Evolutionary conservation across 208 protist genomes (phyloP).

Genomic region (Acanthamoeba polyphaga): DNA sequence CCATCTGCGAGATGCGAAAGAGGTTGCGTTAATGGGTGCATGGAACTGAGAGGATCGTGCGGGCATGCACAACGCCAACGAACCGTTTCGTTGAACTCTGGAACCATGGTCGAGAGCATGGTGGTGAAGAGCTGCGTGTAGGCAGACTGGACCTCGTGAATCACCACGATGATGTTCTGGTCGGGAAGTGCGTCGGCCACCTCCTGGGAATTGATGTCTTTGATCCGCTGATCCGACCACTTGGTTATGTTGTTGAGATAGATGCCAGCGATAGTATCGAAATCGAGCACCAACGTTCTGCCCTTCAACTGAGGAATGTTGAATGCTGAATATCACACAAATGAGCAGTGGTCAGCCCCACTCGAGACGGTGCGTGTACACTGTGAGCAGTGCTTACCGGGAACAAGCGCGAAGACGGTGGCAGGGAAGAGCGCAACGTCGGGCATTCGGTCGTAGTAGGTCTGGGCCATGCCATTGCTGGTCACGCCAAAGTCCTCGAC

Average conservation of each 20-base stretch:
- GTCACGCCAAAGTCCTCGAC: constrained; percentile 15
- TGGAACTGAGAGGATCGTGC: too few species aligned
- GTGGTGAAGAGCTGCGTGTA: constrained; percentile 31
- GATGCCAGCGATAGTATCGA: not conserved
- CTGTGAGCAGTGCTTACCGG: not conserved
- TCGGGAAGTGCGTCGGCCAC: not conserved
- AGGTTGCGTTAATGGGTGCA: not conserved
- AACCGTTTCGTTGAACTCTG: not conserved
- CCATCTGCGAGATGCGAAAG: not conserved
- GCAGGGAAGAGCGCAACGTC: constrained; percentile 22
- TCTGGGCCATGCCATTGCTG: not conserved
- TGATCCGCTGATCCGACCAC: not conserved
- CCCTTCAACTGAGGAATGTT: not conserved
- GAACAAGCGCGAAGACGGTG: not conserved
- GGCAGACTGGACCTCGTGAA: not conserved
- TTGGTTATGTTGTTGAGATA: not conserved
- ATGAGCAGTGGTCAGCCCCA: not conserved
- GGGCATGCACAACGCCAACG: not conserved
- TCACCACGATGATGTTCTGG: not conserved
- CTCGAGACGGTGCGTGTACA: too few species aligned
- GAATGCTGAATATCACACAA: not conserved
- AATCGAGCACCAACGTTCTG: not conserved
- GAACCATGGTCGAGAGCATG: not conserved
- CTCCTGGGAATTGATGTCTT: not conserved
- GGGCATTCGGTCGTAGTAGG: not conserved